phyloP scores from a whole-genome alignment of 768 basidiomycete genomes.

The Suillus spraguei region DNA sequence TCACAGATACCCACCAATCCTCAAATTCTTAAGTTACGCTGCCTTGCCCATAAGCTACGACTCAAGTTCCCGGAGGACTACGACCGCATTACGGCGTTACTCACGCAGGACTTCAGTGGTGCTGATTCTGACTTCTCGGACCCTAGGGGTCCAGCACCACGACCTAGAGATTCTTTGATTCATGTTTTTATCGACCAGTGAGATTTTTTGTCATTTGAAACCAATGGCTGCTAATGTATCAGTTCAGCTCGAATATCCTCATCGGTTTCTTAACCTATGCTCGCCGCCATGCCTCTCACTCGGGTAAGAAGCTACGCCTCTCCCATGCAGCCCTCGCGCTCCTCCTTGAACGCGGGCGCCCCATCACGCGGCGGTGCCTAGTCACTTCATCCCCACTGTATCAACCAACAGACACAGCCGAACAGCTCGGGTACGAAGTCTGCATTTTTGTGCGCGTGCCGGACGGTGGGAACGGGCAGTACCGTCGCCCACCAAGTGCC shows the following conservation, averaged over 20 bases:
- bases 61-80: slow-evolving; percentile 58
- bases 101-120: slow-evolving; percentile 38
- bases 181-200: slow-evolving; percentile 50
- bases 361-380: slow-evolving; percentile 71
- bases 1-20: slow-evolving; percentile 46
- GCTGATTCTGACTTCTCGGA: slow-evolving; percentile 38
- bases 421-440: slow-evolving; percentile 75
- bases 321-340: slow-evolving; percentile 80
- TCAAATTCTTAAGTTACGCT: slow-evolving; percentile 50
- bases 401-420: slow-evolving; percentile 76
- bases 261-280: slow-evolving; percentile 78
- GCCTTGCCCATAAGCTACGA: slow-evolving; percentile 58
- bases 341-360: slow-evolving; percentile 80
- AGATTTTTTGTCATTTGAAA: slow-evolving; percentile 20
- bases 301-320: slow-evolving; percentile 51
- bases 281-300: slow-evolving; percentile 48
- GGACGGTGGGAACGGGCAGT: slow-evolving; percentile 63
- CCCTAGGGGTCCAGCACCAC: slow-evolving; percentile 36
- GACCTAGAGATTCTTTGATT: slow-evolving; percentile 34
- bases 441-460: slow-evolving; percentile 72
- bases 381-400: slow-evolving; percentile 84
- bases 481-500: slow-evolving; percentile 38
- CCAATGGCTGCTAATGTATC: background rate
- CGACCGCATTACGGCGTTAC: slow-evolving; percentile 32
- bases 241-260: slow-evolving; percentile 78